A percentile compares a stretch with the other conserved stretches of the same genome.
These are phyloP conservation scores for Hortiboletus campestris DNA, from an alignment of 768 basidiomycete genomes.

Conservation along the genomic window DNA sequence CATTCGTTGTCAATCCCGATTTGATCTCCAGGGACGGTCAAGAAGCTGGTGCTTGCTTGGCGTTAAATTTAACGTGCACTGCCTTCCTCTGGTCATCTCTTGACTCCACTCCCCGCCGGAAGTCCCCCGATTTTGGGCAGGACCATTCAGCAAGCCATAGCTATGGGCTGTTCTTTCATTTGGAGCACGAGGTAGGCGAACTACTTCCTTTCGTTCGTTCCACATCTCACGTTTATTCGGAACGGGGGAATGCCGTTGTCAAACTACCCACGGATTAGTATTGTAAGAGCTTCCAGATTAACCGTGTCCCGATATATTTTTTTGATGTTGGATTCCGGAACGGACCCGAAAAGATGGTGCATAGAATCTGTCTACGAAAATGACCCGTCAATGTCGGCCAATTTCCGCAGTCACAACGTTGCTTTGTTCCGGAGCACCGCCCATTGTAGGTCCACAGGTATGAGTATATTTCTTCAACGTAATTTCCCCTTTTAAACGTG, in stretches of 20 bases:
- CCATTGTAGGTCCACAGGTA: neutral
- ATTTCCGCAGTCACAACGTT: neutral
- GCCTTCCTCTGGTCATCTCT: neutral
- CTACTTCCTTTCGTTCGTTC: neutral
- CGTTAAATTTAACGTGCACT: neutral
- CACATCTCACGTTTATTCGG: neutral
- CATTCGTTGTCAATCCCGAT: neutral
- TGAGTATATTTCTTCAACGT: neutral
- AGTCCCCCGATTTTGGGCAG: too few species aligned
- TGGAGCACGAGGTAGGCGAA: neutral
- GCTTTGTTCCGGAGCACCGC: neutral
- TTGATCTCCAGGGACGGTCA: too few species aligned
- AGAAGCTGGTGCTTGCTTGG: neutral
- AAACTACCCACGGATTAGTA: neutral
- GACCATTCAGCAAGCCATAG: neutral
- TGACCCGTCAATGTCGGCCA: neutral
- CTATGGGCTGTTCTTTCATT: neutral
- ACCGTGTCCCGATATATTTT: neutral
- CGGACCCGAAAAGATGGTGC: neutral
- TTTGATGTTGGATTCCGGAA: neutral
- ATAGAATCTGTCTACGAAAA: neutral
- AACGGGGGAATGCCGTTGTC: neutral
- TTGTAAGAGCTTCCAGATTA: neutral
- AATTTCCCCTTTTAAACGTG: neutral
- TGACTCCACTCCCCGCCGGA: neutral